phyloP scores from a whole-genome alignment of 1,139 yeast species.

The Diutina rugosa region DNA sequence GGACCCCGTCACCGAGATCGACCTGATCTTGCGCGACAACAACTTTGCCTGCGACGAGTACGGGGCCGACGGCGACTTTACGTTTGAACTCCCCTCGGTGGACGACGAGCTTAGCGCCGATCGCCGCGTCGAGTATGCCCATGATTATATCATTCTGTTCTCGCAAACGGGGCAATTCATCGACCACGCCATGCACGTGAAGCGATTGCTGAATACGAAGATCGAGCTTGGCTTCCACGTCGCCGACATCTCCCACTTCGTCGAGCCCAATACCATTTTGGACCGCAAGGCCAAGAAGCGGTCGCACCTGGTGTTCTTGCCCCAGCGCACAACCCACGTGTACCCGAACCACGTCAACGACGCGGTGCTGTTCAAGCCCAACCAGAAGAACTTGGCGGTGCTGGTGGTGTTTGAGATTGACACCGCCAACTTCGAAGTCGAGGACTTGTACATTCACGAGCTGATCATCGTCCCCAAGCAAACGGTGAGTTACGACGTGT shows the following conservation, averaged over 20 bases:
- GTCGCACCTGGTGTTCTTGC: constrained; percentile 79
- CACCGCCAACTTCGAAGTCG: constrained; percentile 58
- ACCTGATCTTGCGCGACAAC: constrained; percentile 83
- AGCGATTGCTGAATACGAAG: constrained; percentile 41
- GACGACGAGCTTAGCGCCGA: constrained; percentile 20
- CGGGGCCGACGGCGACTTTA: constrained; percentile 25
- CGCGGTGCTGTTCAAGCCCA: constrained; percentile 48
- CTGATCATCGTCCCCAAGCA: constrained; percentile 54
- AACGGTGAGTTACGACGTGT: constrained; percentile 35
- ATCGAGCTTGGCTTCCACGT: constrained; percentile 73
- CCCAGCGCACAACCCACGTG: constrained; percentile 62
- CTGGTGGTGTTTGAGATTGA: constrained; percentile 78
- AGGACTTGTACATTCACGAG: constrained; percentile 70
- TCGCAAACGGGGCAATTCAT: constrained; percentile 46
- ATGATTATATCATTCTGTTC: constrained; percentile 56
- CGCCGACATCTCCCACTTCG: constrained; percentile 61
- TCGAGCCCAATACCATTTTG: constrained; percentile 59
- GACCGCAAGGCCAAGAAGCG: constrained; percentile 89
- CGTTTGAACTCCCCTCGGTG: constrained; percentile 4
- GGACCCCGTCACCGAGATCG: constrained; percentile 69
- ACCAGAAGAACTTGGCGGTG: constrained; percentile 52
- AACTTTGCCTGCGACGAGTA: constrained; percentile 86
- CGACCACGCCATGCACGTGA: constrained; percentile 75
- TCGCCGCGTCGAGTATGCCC: constrained; percentile 43
- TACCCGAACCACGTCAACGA: constrained; percentile 57